Base-by-base conservation (phyloP, 441 rosid genomes). In the Gossypium armourianum region DNA sequence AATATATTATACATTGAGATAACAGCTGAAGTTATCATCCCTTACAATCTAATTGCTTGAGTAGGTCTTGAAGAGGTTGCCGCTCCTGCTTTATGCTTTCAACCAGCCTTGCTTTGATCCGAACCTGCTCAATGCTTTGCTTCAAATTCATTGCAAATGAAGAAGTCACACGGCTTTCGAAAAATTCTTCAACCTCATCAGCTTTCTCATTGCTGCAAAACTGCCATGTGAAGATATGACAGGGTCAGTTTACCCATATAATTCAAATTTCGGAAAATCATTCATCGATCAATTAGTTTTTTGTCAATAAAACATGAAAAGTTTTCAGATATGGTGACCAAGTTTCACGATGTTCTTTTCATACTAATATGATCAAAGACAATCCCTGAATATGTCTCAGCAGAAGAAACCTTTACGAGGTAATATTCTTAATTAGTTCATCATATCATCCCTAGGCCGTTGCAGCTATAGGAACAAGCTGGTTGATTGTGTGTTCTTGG, bases 51-150 rank as follows among this genome's bases (percentile, higher is more conserved):
- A 91, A 81, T 66, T 87, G 78, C 73, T 76, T 71, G 61, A 87
- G 55, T 20, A 87, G 0, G 86, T 84, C 32, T 84, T 78, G 0
- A 78, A 74, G 16, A 90, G 86, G 20, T 79, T 53, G 69, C 4
- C 74, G 74, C 76, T 93, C 98, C 24, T 82, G 81, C 79, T 62
- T 82, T 69, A 91, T 66, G 83, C 84, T 86, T 70, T 86, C 81
- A 26, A 83, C 97, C 96, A 96, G 91, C 45, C 76, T 86, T 6
- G 96, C 89, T 20, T 87, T 93, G 55, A 93, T 84, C 73, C 74
- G 73, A 21, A 90, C 91, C 64, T 80, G 80, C 72, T 93, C 98
- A 19, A 90, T 73, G 85, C 98, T 88, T 85, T 87, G 93, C 90
- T 88, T 93, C 90, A 91, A 79, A 66, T 95, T 93, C 80, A 96